Base-by-base conservation (phyloP, 1,284 basidiomycete species). In the Macrocybe sp. region DNA sequence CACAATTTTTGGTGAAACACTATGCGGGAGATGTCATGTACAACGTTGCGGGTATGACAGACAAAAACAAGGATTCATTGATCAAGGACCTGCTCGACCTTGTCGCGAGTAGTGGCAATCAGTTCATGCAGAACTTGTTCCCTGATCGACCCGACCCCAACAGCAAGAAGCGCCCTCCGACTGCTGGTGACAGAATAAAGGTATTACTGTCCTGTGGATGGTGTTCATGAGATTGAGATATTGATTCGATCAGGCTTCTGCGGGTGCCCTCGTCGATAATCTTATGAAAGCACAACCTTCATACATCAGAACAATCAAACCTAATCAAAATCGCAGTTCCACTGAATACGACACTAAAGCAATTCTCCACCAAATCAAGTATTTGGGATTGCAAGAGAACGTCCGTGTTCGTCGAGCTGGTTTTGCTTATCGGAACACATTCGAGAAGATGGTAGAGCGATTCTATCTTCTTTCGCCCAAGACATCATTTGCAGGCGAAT, bases 11-110 rank as follows among this genome's bases (percentile, higher is more conserved):
- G 51, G 89, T 97, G 54, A 88, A 84, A 61, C 94, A 98, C 65
- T 97, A 97, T 62, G 96, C 96, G 29, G 97, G 97, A 56, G 97
- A 99, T 63, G 97, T 99, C 56, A 91, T 95, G 82, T 99, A 99
- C 74, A 97, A 94, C 55, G 85, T 99, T 6, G 65, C 87, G 10
- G 97, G 97, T 7, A 99, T 99, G 97, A 99, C 97, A 11, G 97
- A 99, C 72, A 99, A 99, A 81, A 99, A 99, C 77, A 99, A 99
- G 77, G 97, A 99, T 60, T 83, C 92, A 4, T 77, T 99, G 31
- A 79, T 94, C 64, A 98, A 98, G 67, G 97, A 99, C 63, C 75
- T 99, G 36, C 74, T 98, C 44, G 94, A 98, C 61, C 79, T 99
- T 41, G 77, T 99, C 50, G 89, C 83, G 33, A 72, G 76, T 38